Percentiles rank a stretch among this genome's conserved stretches.
Evolutionary conservation across 2,329 filamentous ascomycete genomes (phyloP).

Genomic region (Calonectria ilicicola): DNA sequence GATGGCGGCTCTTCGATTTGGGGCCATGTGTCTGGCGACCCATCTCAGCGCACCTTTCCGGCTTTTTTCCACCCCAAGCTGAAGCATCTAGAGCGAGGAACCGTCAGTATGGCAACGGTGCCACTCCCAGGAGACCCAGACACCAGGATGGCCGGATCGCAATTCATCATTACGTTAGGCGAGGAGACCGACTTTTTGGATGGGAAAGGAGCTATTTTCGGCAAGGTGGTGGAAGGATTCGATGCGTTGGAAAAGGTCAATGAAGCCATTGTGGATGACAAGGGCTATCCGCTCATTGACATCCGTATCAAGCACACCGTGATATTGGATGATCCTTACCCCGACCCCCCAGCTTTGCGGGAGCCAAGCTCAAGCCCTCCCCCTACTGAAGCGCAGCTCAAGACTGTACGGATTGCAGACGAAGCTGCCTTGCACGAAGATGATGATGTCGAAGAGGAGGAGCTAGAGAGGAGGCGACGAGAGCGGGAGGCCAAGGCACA

Average conservation of each 20-base stretch:
- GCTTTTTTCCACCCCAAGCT: constrained; percentile 89
- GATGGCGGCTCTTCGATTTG: constrained; percentile 96
- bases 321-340: constrained; percentile 90
- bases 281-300: constrained; percentile 89
- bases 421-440: constrained; percentile 86
- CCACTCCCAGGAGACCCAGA: constrained; percentile 82
- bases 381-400: constrained; percentile 86
- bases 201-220: constrained; percentile 94
- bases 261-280: constrained; percentile 85
- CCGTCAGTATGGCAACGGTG: constrained; percentile 97
- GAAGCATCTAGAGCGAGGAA: constrained; percentile 90
- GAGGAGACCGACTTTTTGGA: constrained; percentile 92
- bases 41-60: constrained; percentile 80
- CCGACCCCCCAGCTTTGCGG: constrained; percentile 81
- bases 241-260: constrained; percentile 96
- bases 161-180: constrained; percentile 93
- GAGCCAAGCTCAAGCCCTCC: constrained; percentile 84
- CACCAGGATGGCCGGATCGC: constrained; percentile 84
- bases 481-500: constrained; percentile 94
- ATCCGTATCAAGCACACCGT: constrained; percentile 95
- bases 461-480: constrained; percentile 80
- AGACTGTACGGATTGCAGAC: constrained; percentile 90
- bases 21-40: constrained; percentile 78
- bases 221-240: constrained; percentile 95
- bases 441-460: constrained; percentile 79